Evolutionary conservation across 306 rosid species (phyloP), one percentile per base, ranked within the genome.

Genomic region (Prunus mira): DNA sequence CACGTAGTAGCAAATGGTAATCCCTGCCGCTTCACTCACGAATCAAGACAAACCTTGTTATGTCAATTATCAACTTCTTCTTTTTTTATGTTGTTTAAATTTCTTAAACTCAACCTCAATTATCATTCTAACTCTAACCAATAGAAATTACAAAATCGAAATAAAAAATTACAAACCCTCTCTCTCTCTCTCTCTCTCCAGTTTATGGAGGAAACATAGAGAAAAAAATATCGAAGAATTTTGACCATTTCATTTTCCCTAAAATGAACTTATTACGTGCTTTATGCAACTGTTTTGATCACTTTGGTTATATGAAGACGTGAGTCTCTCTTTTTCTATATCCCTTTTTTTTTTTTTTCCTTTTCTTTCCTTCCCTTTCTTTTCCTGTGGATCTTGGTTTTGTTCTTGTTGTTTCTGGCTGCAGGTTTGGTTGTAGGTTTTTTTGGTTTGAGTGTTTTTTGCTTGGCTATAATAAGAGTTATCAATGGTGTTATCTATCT

Each of bases 21-120:
- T 64, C 6, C 55, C 74, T 67, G 73, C 87, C 89, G 87, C 84
- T 82, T 85, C 73, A 54, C 62, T 82, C 45, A 49, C 78, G 67
- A 84, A 81, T 84, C 83, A 76, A 54, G 70, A 78, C 74, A 78
- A 84, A 70, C n/a, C 75, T 75, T 82, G 77, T 84, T 56, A 6
- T 60, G 71, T 47, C 27, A 63, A 22, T 57, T 49, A 63, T 7
- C 6, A 4, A 14, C 57, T 30, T 15, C 15, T 3, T 3, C 6
- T 62, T 14, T 18, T 62, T 62, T 62, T 2, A 3, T 60, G 25
- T 60, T 60, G 12, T 12, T 27, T 12, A 6, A 12, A 12, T 28
- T 5, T 15, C 14, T 27, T 63, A 41, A 14, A 63, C 12, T 63
- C 12, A 28, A 20, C 24, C 4, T 10, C 12, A 9, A 19, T 63